Base-by-base conservation (phyloP, 345 rosid species). In the Kernera saxatilis region DNA sequence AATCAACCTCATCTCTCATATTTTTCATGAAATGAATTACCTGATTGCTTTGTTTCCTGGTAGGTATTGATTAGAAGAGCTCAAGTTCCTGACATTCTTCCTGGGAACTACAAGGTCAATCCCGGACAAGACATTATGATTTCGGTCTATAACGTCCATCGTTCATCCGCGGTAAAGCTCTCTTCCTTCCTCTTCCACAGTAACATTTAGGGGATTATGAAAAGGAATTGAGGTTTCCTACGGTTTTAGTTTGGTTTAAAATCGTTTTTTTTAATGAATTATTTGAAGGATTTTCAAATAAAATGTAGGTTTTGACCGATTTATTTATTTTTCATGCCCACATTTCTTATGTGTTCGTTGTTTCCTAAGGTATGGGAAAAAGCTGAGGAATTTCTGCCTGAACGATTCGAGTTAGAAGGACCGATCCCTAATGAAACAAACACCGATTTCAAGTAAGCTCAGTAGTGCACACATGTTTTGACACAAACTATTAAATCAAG, bases 111-210 rank as follows among this genome's bases (percentile, higher is more conserved):
- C 78, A 91, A 89, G 84, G 91, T 91, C 52, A 83, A 86, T 69
- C 51, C 91, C 25, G 97, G 97, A 69, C 97, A 93, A 87, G 98
- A 91, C 71, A 85, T 93, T 69, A 91, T 93, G 97, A 91, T 93
- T 48, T 91, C 98, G 0, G 98, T 91, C 56, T 93, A 93, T 67
- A 91, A 93, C 77, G 85, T 93, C 55, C 98, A 93, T 79, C 97
- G 78, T 80, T 93, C 97, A 15, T 82, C 94, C 8, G 65, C 80
- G 93, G 97, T 93, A 80, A 41, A 14, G 27, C 41, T 25, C 49
- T 32, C n/a, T 48, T 49, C 61, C 22, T 48, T 14, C 13, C 15
- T 37, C 32, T 8, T 19, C 12, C 15, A 11, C 11, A 53, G 52
- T 62, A 13, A 26, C 64, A 39, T 44, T 17, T 51, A 64, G 52